Conservation (phyloP, 2,329 filamentous ascomycete species). For the Kalaharituber pfeilii region DNA sequence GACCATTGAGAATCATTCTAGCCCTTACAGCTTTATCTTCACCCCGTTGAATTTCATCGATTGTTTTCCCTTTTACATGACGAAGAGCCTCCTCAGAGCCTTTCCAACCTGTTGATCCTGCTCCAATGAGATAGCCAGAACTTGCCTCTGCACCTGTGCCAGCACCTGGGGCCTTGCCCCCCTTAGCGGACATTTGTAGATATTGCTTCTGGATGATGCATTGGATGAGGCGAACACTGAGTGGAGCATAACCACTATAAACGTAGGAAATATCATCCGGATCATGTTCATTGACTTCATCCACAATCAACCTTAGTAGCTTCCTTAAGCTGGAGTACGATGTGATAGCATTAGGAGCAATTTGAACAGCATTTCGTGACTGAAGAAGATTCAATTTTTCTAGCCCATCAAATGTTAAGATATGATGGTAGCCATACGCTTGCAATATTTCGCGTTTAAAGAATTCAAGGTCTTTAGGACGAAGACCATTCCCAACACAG, state of each 20-base stretch:
- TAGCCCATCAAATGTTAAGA: slow-evolving; percentile 75
- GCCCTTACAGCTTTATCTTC: slow-evolving; percentile 86
- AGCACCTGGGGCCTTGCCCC: slow-evolving; percentile 31
- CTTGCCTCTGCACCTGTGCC: too few relatives aligned
- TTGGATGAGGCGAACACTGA: slow-evolving; percentile 81
- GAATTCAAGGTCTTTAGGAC: slow-evolving; percentile 69
- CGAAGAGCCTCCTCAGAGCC: slow-evolving; percentile 87
- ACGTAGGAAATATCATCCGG: slow-evolving; percentile 95
- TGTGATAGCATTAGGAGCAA: slow-evolving; percentile 50
- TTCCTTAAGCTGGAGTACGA: slow-evolving; percentile 84
- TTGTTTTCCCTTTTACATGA: slow-evolving; percentile 70
- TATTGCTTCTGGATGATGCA: slow-evolving; percentile 84
- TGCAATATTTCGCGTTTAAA: slow-evolving; percentile 80
- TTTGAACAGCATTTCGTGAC: slow-evolving; percentile 56
- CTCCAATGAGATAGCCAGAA: slow-evolving; percentile 31
- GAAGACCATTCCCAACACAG: slow-evolving; percentile 73
- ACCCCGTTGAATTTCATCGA: slow-evolving; percentile 81
- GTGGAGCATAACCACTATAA: slow-evolving; percentile 88
- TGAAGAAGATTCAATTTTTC: slow-evolving; percentile 80
- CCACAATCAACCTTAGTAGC: slow-evolving; percentile 71
- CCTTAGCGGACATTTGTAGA: slow-evolving; percentile 53
- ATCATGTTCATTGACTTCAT: slow-evolving; percentile 89
- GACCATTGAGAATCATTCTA: slow-evolving; percentile 53
- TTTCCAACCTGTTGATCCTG: slow-evolving; percentile 45
- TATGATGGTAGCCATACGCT: slow-evolving; percentile 86